Base-by-base conservation (phyloP, 73 alveolate species). In the Paramecium pentaurelia region DNA sequence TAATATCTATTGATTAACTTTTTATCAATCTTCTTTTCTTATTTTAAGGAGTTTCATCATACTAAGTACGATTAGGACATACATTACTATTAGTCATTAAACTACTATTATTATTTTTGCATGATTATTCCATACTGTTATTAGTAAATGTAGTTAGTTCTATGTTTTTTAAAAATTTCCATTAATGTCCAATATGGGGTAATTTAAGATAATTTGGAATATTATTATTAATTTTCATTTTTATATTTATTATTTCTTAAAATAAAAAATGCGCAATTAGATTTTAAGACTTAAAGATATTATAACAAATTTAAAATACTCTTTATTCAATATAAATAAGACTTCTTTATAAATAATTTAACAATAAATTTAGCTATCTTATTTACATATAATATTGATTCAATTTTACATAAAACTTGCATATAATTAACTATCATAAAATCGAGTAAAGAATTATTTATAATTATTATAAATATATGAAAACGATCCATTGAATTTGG, bases 371-470 rank as follows among this genome's bases (percentile, higher is more conserved):
- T 12, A 49, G 20, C 2, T 3, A 18, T 18, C n/a, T 18, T 54
- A 54, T 18, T 54, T 54, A 54, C 34, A 54, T 14, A 54, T 54
- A 22, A 64, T 28, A 25, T 3, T 64, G 32, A 64, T 64, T 64
- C 84, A 64, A 64, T 64, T 28, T 32, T 64, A 28, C 16, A 64
- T 27, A 64, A 64, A 64, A 64, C 47, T 64, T 32, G 28, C 84
- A 64, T 64, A 64, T 64, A 64, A 64, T 64, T 64, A 64, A 64
- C 84, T 64, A 64, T 64, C 84, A 64, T 27, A 64, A 64, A 64
- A 5, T 64, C 30, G 84, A 64, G 84, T 64, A 64, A 64, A 64
- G 47, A 64, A 64, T 34, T 64, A 64, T 64, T 64, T 64, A 32
- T 64, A 64, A 64, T 64, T 64, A 1, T 64, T 22, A 64, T 64